These are phyloP conservation scores for Phialocephala sp. DNA, from an alignment of 2,329 filamentous ascomycete species.

Conservation along the genomic window DNA sequence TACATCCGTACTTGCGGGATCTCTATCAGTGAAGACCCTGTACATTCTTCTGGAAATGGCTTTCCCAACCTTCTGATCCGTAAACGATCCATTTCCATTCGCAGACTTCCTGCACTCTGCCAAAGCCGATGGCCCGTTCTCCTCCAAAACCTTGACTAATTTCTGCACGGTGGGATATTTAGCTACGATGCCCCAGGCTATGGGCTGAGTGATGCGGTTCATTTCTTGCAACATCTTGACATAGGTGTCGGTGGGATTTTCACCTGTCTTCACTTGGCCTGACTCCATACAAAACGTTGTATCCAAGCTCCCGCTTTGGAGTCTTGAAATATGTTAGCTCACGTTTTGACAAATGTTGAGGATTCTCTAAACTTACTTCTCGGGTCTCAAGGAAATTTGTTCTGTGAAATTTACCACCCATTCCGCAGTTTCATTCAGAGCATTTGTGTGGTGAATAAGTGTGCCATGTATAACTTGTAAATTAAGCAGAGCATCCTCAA, in stretches of 20 bases:
- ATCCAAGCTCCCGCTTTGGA: constrained; percentile 53
- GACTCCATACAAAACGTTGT: constrained; percentile 79
- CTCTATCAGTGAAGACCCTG: constrained; percentile 63
- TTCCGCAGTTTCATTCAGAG: constrained; percentile 67
- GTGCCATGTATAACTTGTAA: constrained; percentile 71
- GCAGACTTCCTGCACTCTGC: constrained; percentile 63
- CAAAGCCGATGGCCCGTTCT: constrained; percentile 64
- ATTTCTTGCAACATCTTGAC: constrained; percentile 79
- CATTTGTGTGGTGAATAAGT: constrained; percentile 72
- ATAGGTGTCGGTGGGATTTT: constrained; percentile 70
- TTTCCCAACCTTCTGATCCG: constrained; percentile 60
- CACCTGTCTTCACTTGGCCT: constrained; percentile 75
- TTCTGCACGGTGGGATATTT: constrained; percentile 63
- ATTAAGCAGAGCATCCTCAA: constrained; percentile 74
- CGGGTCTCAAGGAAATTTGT: constrained; percentile 78
- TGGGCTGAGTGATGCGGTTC: constrained; percentile 70
- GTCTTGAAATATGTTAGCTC: constrained; percentile 18
- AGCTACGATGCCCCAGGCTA: constrained; percentile 71
- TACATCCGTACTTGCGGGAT: constrained; percentile 45
- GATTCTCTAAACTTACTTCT: constrained; percentile 52
- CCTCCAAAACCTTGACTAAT: constrained; percentile 62
- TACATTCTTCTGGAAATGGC: constrained; percentile 63
- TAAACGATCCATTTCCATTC: constrained; percentile 60
- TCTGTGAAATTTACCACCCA: constrained; percentile 79
- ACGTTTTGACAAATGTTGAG: background rate